Evolutionary conservation across 805 yeast species (phyloP).

Genomic region (Dipodascus albidus): DNA sequence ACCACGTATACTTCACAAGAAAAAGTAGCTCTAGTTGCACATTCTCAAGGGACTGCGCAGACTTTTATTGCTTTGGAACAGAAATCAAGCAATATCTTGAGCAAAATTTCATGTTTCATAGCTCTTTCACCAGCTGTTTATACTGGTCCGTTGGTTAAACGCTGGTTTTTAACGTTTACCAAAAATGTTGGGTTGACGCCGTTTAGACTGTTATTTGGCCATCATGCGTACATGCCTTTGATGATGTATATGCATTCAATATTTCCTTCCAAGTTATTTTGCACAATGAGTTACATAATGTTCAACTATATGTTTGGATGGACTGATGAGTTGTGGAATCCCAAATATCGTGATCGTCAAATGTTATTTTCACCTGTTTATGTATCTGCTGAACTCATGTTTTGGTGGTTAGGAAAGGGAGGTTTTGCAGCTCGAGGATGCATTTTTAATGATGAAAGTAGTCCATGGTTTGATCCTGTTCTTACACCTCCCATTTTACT

Average conservation of each 20-base stretch:
- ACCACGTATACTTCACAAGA: slow-evolving; percentile 26
- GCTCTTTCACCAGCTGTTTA: slow-evolving; percentile 87
- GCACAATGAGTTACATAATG: slow-evolving; percentile 63
- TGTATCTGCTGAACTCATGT: slow-evolving; percentile 70
- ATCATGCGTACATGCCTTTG: slow-evolving; percentile 64
- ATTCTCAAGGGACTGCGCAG: slow-evolving; percentile 92
- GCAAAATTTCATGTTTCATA: slow-evolving; percentile 53
- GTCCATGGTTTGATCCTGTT: slow-evolving; percentile 27
- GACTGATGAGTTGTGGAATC: slow-evolving; percentile 73
- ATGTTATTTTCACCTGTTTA: slow-evolving; percentile 80
- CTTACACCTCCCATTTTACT: slow-evolving; percentile 49
- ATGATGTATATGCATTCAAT: slow-evolving; percentile 42
- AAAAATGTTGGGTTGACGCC: slow-evolving; percentile 15
- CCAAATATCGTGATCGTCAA: slow-evolving; percentile 52
- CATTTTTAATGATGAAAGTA: slow-evolving; percentile 41
- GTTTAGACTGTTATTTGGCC: slow-evolving; percentile 49
- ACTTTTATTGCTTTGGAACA: slow-evolving; percentile 53
- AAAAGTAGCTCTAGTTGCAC: slow-evolving; percentile 56
- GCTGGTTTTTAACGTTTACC: slow-evolving; percentile 25
- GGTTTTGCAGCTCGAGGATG: slow-evolving; percentile 41
- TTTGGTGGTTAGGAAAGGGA: slow-evolving; percentile 73
- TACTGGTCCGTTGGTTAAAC: slow-evolving; percentile 67
- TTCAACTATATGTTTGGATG: slow-evolving; percentile 82
- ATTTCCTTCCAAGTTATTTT: slow-evolving; percentile 43
- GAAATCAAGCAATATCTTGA: slow-evolving; percentile 33